phyloP scores from a whole-genome alignment of 257 asterid species.

The Galeopsis tetrahit region DNA sequence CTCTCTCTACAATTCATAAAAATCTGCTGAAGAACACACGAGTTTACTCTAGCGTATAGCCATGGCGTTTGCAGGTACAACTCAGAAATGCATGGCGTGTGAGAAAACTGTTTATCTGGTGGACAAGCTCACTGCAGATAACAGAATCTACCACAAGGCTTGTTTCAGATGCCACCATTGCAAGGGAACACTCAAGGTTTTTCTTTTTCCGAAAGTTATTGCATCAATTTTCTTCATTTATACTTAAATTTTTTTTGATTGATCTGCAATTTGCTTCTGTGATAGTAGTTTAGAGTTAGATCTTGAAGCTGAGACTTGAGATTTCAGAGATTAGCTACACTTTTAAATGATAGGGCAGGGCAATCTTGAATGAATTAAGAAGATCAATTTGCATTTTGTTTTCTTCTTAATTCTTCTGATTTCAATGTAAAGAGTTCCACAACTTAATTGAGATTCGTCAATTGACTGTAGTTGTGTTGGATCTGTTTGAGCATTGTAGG shows the following conservation, averaged over 20 bases:
- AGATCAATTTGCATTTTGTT: neutral
- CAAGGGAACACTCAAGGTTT: slow-evolving; percentile 91
- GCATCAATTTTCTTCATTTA: neutral
- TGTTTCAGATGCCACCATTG: slow-evolving; percentile 99
- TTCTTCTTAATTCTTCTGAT: neutral
- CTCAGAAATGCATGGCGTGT: slow-evolving; percentile 98
- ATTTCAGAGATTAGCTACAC: neutral
- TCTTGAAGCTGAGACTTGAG: slow-evolving; percentile 19
- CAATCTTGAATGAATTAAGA: neutral
- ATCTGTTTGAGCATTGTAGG: neutral
- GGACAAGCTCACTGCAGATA: slow-evolving; percentile 88
- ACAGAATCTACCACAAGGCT: slow-evolving; percentile 87
- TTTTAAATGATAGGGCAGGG: neutral
- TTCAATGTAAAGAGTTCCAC: neutral
- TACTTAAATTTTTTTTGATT: slow-evolving; percentile 10
- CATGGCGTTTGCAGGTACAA: slow-evolving; percentile 98
- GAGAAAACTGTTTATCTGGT: slow-evolving; percentile 91
- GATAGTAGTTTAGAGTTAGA: slow-evolving; percentile 5
- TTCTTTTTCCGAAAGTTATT: slow-evolving; percentile 15
- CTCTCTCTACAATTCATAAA: slow-evolving; percentile 22
- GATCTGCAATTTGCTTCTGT: slow-evolving; percentile 26
- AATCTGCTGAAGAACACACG: slow-evolving; percentile 21
- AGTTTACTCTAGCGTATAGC: slow-evolving; percentile 1
- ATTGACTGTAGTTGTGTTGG: neutral
- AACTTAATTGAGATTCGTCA: neutral